A percentile compares a stretch with the other conserved stretches of the same genome.
These are phyloP conservation scores for Penicillium verrucosum DNA, from an alignment of 2,329 filamentous ascomycete species.

Conservation along the genomic window DNA sequence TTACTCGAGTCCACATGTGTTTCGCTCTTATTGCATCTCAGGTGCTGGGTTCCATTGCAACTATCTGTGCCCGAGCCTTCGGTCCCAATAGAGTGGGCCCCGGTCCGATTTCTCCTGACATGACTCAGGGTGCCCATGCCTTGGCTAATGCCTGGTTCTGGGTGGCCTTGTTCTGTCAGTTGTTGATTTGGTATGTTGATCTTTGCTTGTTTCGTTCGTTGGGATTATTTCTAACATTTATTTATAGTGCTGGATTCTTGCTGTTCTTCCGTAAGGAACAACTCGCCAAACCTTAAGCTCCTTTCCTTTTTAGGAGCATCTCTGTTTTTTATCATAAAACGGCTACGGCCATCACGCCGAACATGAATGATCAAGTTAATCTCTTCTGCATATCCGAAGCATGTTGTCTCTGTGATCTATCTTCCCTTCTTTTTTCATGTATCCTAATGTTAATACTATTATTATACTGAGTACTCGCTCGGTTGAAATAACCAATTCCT, in stretches of 20 bases:
- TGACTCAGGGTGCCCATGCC: slow-evolving; percentile 48
- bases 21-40: slow-evolving; percentile 60
- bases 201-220: slow-evolving; percentile 3
- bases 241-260: slow-evolving; percentile 37
- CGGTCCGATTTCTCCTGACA: slow-evolving; percentile 60
- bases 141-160: slow-evolving; percentile 58
- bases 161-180: slow-evolving; percentile 58
- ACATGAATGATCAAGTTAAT: slow-evolving; percentile 3
- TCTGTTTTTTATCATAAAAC: not conserved
- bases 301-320: not conserved
- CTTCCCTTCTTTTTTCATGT: not conserved
- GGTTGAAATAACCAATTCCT: not conserved
- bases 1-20: slow-evolving; percentile 62
- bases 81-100: slow-evolving; percentile 61
- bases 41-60: slow-evolving; percentile 59
- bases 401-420: not conserved
- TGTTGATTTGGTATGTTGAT: slow-evolving; percentile 58
- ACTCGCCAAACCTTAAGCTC: slow-evolving; percentile 40
- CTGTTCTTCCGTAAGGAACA: slow-evolving; percentile 47
- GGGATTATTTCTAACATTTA: slow-evolving; percentile 6
- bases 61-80: slow-evolving; percentile 59
- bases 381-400: slow-evolving; percentile 1
- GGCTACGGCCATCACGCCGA: not conserved
- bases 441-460: slow-evolving; percentile 5
- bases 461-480: not conserved